Conservation (phyloP, 331 rosid species). For the Quercus lobata region DNA sequence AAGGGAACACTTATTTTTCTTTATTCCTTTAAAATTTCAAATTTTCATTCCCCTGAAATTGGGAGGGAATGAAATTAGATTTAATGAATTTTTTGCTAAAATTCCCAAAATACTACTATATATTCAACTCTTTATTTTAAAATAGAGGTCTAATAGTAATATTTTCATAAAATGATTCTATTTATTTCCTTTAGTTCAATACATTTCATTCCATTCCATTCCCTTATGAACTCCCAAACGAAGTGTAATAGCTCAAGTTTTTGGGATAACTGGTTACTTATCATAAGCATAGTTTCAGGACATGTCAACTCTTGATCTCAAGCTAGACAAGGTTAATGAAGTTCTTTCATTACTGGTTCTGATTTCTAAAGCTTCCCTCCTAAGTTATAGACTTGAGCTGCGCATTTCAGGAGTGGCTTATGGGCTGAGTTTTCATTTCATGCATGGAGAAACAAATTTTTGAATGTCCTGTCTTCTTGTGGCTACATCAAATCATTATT, state of each 20-base stretch:
- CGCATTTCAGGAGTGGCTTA: no score
- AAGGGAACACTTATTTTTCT: accelerated
- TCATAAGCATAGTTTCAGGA: neutral
- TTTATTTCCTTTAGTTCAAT: no score
- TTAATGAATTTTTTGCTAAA: no score
- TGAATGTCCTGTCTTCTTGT: neutral
- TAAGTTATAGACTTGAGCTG: neutral
- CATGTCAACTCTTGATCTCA: neutral
- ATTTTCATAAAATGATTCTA: no score
- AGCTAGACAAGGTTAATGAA: neutral
- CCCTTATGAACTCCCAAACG: no score
- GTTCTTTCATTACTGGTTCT: no score
- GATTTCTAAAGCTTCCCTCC: neutral
- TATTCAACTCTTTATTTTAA: accelerated
- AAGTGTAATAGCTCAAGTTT: no score
- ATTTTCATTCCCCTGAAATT: accelerated
- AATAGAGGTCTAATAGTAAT: no score
- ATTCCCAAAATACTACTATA: accelerated
- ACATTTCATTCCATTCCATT: no score
- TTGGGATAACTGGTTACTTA: no score
- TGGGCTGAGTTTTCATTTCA: no score
- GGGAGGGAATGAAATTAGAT: accelerated
- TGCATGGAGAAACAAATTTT: no score
- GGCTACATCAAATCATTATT: neutral
- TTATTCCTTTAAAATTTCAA: accelerated